A percentile compares a stretch with the other conserved stretches of the same genome.
These are phyloP conservation scores for Huntiella moniliformis DNA, from an alignment of 2,329 filamentous ascomycete genomes.

Conservation along the genomic window DNA sequence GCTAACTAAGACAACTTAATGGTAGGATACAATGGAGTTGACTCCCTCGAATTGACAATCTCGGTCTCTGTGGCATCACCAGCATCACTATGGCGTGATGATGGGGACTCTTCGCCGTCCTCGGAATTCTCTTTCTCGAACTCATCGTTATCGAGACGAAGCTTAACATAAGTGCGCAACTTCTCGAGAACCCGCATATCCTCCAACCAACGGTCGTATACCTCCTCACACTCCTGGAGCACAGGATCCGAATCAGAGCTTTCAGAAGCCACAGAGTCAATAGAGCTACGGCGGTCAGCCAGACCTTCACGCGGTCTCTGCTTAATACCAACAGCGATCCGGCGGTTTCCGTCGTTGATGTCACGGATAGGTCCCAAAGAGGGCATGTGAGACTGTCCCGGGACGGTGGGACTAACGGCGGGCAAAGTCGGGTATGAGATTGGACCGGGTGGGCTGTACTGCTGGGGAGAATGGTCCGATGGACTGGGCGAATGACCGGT, in stretches of 20 bases:
- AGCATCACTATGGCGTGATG: not conserved
- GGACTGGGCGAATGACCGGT: conserved; percentile 56
- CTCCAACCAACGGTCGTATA: conserved; percentile 46
- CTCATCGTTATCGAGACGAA: conserved; percentile 37
- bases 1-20: conserved; percentile 3
- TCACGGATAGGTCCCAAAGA: conserved; percentile 52
- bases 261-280: conserved; percentile 30
- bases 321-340: conserved; percentile 46
- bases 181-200: conserved; percentile 47
- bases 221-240: conserved; percentile 38
- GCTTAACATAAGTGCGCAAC: conserved; percentile 37
- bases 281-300: conserved; percentile 18
- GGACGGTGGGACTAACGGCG: conserved; percentile 50
- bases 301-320: conserved; percentile 35
- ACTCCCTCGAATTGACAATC: conserved; percentile 6
- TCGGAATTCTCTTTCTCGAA: conserved; percentile 24
- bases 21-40: conserved; percentile 10
- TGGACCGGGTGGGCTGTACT: conserved; percentile 39
- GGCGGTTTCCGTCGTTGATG: conserved; percentile 39
- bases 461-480: conserved; percentile 50
- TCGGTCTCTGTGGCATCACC: conserved; percentile 6
- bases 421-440: conserved; percentile 53
- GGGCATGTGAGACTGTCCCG: conserved; percentile 47
- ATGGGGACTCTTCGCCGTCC: conserved; percentile 13
- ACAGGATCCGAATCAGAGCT: conserved; percentile 33